These are phyloP conservation scores for Apiospora hydei DNA, from an alignment of 2,329 filamentous ascomycete species.

Conservation along the genomic window DNA sequence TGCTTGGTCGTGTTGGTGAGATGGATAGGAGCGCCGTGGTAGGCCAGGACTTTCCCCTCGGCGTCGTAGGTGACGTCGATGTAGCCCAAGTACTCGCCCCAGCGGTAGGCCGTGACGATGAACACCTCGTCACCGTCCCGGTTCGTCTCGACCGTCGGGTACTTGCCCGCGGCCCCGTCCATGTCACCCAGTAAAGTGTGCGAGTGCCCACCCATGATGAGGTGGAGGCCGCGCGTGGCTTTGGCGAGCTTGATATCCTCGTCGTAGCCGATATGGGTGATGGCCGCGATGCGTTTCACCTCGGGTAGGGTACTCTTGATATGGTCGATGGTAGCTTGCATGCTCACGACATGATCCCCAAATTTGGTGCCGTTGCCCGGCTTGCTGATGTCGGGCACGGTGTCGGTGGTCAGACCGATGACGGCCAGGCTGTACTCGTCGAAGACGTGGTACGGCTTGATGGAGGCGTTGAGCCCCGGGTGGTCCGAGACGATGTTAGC, in stretches of 20 bases:
- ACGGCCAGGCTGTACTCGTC: slow-evolving; percentile 66
- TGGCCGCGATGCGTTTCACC: slow-evolving; percentile 69
- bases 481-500: slow-evolving; percentile 70
- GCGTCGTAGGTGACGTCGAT: slow-evolving; percentile 71
- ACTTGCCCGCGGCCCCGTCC: slow-evolving; percentile 63
- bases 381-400: slow-evolving; percentile 64
- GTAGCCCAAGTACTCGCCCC: slow-evolving; percentile 73
- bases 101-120: slow-evolving; percentile 71
- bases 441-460: slow-evolving; percentile 72
- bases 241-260: slow-evolving; percentile 67
- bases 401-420: slow-evolving; percentile 69
- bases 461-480: slow-evolving; percentile 64
- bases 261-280: slow-evolving; percentile 73
- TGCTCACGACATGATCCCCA: slow-evolving; percentile 61
- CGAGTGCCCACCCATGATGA: slow-evolving; percentile 61
- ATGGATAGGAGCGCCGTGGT: slow-evolving; percentile 70
- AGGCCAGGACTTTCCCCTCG: slow-evolving; percentile 66
- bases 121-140: slow-evolving; percentile 71
- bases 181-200: slow-evolving; percentile 64
- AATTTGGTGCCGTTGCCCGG: slow-evolving; percentile 66
- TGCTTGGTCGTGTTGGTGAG: slow-evolving; percentile 66
- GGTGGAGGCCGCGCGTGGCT: slow-evolving; percentile 67
- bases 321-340: slow-evolving; percentile 68
- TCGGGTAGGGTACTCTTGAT: slow-evolving; percentile 65
- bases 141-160: slow-evolving; percentile 70